Evolutionary conservation across 352 stramenopile species (phyloP).

Genomic region (Peronospora destructor): DNA sequence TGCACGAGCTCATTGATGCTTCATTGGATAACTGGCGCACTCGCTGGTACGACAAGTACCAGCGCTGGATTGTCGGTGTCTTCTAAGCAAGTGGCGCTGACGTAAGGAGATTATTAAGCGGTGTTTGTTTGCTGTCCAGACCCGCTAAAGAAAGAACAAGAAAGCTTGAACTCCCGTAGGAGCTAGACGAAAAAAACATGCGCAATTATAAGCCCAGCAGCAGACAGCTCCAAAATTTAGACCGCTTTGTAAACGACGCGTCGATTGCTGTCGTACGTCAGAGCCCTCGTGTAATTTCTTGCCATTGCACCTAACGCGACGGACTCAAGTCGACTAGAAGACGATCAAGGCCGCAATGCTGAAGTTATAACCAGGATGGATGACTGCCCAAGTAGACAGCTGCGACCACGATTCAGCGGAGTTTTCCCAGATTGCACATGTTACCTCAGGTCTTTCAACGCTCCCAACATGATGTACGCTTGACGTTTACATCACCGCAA

Average conservation of each 20-base stretch:
- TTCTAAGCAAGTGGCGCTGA: constrained; percentile 38
- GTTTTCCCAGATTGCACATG: constrained; percentile 46
- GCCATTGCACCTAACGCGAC: constrained; percentile 19
- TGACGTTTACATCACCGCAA: constrained; percentile 46
- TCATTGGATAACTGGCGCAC: constrained; percentile 96
- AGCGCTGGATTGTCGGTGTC: constrained; percentile 89
- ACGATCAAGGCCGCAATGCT: constrained; percentile 32
- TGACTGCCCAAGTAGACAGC: constrained; percentile 35
- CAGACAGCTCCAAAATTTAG: constrained; percentile 24
- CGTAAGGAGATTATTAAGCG: background rate
- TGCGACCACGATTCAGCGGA: constrained; percentile 64
- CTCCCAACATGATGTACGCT: constrained; percentile 29
- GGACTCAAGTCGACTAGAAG: constrained; percentile 19
- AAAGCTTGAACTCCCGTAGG: constrained; percentile 15
- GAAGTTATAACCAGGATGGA: constrained; percentile 62
- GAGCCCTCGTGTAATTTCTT: constrained; percentile 7
- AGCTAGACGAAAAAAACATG: constrained; percentile 18
- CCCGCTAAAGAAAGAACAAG: constrained; percentile 5
- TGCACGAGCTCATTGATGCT: constrained; percentile 93
- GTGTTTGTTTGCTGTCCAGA: background rate
- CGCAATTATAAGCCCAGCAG: constrained; percentile 22
- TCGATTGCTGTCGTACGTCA: constrained; percentile 22
- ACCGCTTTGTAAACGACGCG: constrained; percentile 30
- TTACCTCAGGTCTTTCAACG: constrained; percentile 50
- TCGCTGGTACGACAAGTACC: constrained; percentile 94